These are phyloP conservation scores for Aeminium ludgeri DNA, from an alignment of 495 filamentous ascomycete genomes.

Conservation along the genomic window DNA sequence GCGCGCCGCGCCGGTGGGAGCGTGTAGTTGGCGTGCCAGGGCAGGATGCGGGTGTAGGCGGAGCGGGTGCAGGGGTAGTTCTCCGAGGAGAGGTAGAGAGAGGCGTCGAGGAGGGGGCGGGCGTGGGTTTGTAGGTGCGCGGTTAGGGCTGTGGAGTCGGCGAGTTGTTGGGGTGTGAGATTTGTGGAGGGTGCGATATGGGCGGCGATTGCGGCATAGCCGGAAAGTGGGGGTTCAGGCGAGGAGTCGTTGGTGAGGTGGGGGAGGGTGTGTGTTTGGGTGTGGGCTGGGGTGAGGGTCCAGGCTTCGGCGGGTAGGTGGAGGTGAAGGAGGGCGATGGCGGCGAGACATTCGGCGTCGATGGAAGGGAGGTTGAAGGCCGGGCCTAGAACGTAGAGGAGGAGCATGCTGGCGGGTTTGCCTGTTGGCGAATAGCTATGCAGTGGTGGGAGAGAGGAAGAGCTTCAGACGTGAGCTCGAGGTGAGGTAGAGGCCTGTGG, in stretches of 20 bases:
- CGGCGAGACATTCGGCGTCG: slow-evolving; percentile 64
- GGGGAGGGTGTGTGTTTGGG: slow-evolving; percentile 23
- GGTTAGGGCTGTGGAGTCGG: slow-evolving; percentile 7
- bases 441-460: no score
- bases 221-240: slow-evolving; percentile 45
- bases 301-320: slow-evolving; percentile 41
- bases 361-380: slow-evolving; percentile 77
- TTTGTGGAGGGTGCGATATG: background rate
- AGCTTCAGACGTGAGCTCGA: no score
- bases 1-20: slow-evolving; percentile 50
- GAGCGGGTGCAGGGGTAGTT: slow-evolving; percentile 69
- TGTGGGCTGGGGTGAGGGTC: slow-evolving; percentile 59
- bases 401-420: slow-evolving; percentile 36
- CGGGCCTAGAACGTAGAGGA: slow-evolving; percentile 85
- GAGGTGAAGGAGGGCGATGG: slow-evolving; percentile 45
- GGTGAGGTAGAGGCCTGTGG: no score
- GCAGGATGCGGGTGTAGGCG: slow-evolving; percentile 56
- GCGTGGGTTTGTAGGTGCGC: slow-evolving; percentile 18
- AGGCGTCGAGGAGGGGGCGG: slow-evolving; percentile 23
- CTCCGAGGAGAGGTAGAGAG: slow-evolving; percentile 67
- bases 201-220: slow-evolving; percentile 53
- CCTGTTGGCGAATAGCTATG: background rate
- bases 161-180: background rate
- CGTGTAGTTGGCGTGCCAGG: slow-evolving; percentile 70
- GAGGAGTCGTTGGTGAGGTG: slow-evolving; percentile 32